Evolutionary conservation across 106 monocot species (phyloP), one percentile per base, ranked within the genome.

Genomic region (Cymbidium sinense): DNA sequence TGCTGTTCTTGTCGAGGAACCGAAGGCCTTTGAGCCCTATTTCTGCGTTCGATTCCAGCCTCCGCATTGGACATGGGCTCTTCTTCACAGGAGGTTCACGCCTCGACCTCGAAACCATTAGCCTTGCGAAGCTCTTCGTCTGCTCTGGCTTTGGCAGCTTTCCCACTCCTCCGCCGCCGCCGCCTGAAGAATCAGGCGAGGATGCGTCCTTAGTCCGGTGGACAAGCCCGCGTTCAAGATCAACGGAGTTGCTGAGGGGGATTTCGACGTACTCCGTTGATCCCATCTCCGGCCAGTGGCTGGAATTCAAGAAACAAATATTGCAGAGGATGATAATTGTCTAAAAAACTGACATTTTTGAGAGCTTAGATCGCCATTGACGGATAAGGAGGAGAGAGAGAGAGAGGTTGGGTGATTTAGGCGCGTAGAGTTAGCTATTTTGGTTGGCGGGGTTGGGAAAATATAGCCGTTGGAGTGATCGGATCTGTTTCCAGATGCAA

Each of bases 1-100:
- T 80, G 2, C 77, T 52, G 17, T 84, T 89, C 87, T 88, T 92
- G 67, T 94, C 90, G n/a, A 99, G 88, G 76, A 94, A 99, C 15
- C 81, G 65, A 12, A 94, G 80, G 50, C 98, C 86, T 50, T 81
- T 86, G 15, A 98, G 73, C 73, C 92, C 92, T 47, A 75, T 17
- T 62, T 87, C 85, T 1, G 84, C 86, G 36, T 82, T 83, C 7
- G 91, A 87, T 4, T 23, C 73, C 73, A 67, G 33, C 70, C 86
- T 70, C 70, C 69, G 80, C 71, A 85, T 83, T 76, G 44, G 52
- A 25, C 2, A 27, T 27, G 11, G 51, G 31, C 10, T 18, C 15
- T 20, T 58, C 47, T 47, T 15, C 47, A 15, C 13, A 2, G 15
- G 15, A 1, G 11, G 47, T 15, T 47, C 47, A 11, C 11, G 2